Evolutionary conservation across 2,329 filamentous ascomycete genomes (phyloP), one percentile per base, ranked within the genome.

Genomic region (Phaeosphaeria sp.): DNA sequence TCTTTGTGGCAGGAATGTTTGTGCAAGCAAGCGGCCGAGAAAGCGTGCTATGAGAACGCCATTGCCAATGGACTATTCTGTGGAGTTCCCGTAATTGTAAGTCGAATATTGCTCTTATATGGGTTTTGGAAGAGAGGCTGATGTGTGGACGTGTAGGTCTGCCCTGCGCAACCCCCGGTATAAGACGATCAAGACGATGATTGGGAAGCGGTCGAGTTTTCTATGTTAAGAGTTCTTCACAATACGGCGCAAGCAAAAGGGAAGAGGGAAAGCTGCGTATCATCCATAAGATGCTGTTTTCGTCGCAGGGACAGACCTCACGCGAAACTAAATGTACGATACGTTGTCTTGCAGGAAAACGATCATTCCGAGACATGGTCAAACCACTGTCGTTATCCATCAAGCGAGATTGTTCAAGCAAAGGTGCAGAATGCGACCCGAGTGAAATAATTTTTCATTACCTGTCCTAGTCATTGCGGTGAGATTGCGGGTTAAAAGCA

Each of bases 1-100:
- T 33, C 4, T 13, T 6, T 15, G 47, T 4, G 18, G 17, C 27
- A 66, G 66, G 62, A 64, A 27, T 68, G 66, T 43, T 56, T 57
- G 45, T 68, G 64, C 56, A 64, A 65, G 50, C 63, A 65, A 43
- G 49, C 51, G 3, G 64, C 64, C 11, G 64, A 62, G 3, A 36
- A 60, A 43, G 30, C 46, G 21, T 68, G 66, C 50, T 68, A 64
- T 44, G 43, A 65, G 44, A 42, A 27, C 20, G 39, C 22, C 27
- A 5, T 55, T 17, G 53, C 53, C 18, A 36, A 24, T 6, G 53
- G 53, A 15, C 9, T 55, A 9, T 9, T 24, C 4, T 55, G 53
- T 27, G 48, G 9, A 27, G 51, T 40, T 13, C 53, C 47, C 2
- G 21, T 45, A 33, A 49, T 49, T 36, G 46, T 49, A 17, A 49